Base-by-base conservation (phyloP, 805 yeast species). In the Cyberlindnera mycetangii region DNA sequence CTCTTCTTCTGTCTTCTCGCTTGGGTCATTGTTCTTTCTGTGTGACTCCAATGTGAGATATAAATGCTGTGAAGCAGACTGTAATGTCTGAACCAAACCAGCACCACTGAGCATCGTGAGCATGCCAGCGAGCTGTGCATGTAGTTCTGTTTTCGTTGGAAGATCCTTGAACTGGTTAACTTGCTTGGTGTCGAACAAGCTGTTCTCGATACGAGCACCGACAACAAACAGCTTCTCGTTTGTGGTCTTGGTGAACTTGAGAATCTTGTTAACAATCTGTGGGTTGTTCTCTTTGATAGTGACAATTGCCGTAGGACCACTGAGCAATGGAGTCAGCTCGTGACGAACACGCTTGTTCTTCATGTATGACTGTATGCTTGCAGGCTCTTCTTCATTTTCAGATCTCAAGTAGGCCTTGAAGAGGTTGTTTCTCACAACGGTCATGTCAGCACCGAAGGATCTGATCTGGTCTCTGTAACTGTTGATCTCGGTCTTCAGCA, bases 31-130 rank as follows among this genome's bases (percentile, higher is more conserved):
- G 49, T 74, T 73, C 59, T 77, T 70, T 42, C 69, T 66, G 53
- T 81, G 85, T 45, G 82, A 72, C 48, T 86, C 83, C 65, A 90
- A 66, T 8, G 95, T 85, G 65, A 89, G 69, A 59, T 87, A 87
- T 55, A 90, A 75, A 46, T 70, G 67, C 51, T 79, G 79, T 14
- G 86, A 67, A n/a, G 87, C 71, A 16, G 84, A 62, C 66, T 85
- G 83, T 60, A 92, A 74, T 15, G 96, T 87, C 67, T 78, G 78
- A 11, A 85, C 95, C 61, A 92, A 74, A 10, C 95, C 95, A 36
- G 88, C 90, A 59, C 97, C 98, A 46, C 96, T 87, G 51, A 87
- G 72, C 45, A 85, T 68, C n/a, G 90, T 82, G 59, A 92, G 77
- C 44, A 88, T 71, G 10, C 96, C 96, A 11, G 85, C 83, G 54